Base-by-base conservation (phyloP, 2,329 filamentous ascomycete genomes). In the Tolypocladium tropicale region DNA sequence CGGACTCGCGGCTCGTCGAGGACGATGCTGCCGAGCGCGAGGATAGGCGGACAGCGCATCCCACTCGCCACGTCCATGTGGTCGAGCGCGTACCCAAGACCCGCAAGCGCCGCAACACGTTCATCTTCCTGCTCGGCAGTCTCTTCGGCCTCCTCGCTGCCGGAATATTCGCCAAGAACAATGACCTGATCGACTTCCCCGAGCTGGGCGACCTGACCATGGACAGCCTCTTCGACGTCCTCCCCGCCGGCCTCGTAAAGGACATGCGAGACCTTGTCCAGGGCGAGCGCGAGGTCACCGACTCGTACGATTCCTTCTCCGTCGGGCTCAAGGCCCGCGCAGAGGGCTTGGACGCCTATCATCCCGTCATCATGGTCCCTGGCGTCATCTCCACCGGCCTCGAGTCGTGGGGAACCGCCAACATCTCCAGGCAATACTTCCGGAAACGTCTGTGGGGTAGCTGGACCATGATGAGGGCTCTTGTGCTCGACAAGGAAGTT, bases 391-490 rank as follows among this genome's bases (percentile, higher is more conserved):
- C 94, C 0, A 97, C 94, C 0, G 94, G 94, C 1, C 80, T 99
- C 28, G 94, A 99, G 72, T 96, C 90, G 52, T 99, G 94, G 94
- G 90, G 93, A 4, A 97, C 94, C 0, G 85, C 88, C 53, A 89
- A 92, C 66, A 77, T 79, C 46, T 96, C 92, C 9, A 82, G 90
- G 37, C 88, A 87, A 57, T 99, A 97, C 72, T 99, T 99, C 71
- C 81, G 94, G 60, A 96, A 95, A 74, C 80, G 94, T 55, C 75
- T 99, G 53, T 99, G 94, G 94, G 94, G 94, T 5, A 96, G 90
- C 63, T 99, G 95, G 94, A 95, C 84, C 61, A 99, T 99, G 94
- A 96, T 99, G 91, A 83, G 88, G 53, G 93, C 94, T 0, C 74
- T 99, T 61, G 90, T 99, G 2, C 74, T 95, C 65, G 94, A 97